Conservation (phyloP, 768 basidiomycete species). For the Lyophyllum shimeji region DNA sequence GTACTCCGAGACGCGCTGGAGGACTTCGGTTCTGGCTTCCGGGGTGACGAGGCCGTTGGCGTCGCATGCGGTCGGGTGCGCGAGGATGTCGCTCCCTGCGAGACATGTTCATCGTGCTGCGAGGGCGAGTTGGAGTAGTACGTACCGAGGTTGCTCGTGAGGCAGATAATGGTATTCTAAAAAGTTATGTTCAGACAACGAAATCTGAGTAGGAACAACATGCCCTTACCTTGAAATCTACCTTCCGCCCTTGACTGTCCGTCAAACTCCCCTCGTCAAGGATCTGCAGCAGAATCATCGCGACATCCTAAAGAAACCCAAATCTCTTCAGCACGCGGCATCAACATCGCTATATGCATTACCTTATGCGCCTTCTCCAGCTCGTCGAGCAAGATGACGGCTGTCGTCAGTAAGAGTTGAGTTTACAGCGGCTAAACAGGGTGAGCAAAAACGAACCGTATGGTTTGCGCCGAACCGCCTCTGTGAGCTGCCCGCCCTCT, state of each 20-base stretch:
- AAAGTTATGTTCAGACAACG: background rate
- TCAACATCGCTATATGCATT: background rate
- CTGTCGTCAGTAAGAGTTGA: slow-evolving; percentile 26
- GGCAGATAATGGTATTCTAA: slow-evolving; percentile 87
- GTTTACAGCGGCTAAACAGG: background rate
- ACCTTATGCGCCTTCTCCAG: slow-evolving; percentile 94
- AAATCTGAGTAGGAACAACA: background rate
- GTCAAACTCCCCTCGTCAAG: slow-evolving; percentile 89
- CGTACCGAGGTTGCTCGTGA: slow-evolving; percentile 85
- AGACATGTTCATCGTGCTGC: background rate
- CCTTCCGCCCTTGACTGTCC: slow-evolving; percentile 89
- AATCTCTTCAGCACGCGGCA: background rate
- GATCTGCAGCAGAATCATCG: slow-evolving; percentile 88
- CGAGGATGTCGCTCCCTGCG: slow-evolving; percentile 66
- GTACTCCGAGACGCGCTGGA: slow-evolving; percentile 72
- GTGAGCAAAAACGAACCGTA: slow-evolving; percentile 54
- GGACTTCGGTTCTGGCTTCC: slow-evolving; percentile 63
- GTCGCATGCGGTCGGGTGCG: slow-evolving; percentile 61
- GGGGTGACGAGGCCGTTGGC: slow-evolving; percentile 62
- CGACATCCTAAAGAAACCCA: slow-evolving; percentile 65
- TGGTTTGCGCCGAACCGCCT: slow-evolving; percentile 88
- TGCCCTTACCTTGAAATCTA: slow-evolving; percentile 79
- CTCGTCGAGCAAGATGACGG: slow-evolving; percentile 81
- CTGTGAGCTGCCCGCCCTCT: slow-evolving; percentile 85
- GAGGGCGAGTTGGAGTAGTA: background rate